A percentile compares a stretch with the other conserved stretches of the same genome.
Conservation (phyloP, 176 grass and related monocot species). For the Dendrocalamus sinicus region DNA sequence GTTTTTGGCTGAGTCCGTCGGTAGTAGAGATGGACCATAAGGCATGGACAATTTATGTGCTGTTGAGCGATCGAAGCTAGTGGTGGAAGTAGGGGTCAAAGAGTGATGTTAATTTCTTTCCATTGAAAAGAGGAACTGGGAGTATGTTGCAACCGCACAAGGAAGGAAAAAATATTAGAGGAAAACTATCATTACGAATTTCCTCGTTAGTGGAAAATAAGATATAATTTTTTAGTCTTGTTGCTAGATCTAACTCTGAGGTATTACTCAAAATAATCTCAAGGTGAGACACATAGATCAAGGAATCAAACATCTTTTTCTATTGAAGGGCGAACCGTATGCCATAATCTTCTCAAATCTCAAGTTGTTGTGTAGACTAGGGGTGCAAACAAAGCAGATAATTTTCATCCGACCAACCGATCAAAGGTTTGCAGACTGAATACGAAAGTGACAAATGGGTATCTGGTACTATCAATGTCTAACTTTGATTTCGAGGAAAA, state of each 20-base stretch:
- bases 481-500: too few relatives aligned
- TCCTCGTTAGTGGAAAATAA: not conserved
- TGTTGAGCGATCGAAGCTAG: constrained; percentile 21
- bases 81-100: not conserved
- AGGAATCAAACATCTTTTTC: not conserved
- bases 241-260: constrained; percentile 16
- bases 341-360: constrained; percentile 1
- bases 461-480: too few relatives aligned
- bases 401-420: too few relatives aligned
- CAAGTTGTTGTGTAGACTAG: not conserved
- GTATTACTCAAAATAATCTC: not conserved
- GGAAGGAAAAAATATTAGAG: not conserved
- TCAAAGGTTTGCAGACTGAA: too few relatives aligned
- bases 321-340: not conserved
- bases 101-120: not conserved
- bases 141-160: not conserved
- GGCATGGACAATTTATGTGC: constrained; percentile 2
- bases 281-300: constrained; percentile 1
- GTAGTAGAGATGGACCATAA: constrained; percentile 11
- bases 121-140: not conserved
- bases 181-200: not conserved
- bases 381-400: too few relatives aligned
- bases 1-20: constrained; percentile 8
- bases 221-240: not conserved
- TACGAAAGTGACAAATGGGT: too few relatives aligned